These are phyloP conservation scores for Calendula officinalis DNA, from an alignment of 129 eudicot species.

Conservation along the genomic window DNA sequence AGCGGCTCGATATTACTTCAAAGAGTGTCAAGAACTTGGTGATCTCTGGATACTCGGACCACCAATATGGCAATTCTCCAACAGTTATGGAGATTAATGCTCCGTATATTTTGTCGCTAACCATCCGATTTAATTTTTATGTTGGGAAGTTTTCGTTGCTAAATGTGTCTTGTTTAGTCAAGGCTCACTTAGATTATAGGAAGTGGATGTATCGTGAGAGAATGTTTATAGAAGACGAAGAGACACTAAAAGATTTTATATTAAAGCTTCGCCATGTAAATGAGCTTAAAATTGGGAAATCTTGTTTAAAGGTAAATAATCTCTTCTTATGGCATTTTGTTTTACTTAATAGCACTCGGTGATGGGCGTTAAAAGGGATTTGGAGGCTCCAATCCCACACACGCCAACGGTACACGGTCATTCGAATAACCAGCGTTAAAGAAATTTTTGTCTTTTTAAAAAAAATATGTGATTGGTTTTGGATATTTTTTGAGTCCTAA, in stretches of 20 bases:
- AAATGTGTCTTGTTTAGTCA: slow-evolving; percentile 24
- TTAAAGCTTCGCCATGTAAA: slow-evolving; percentile 13
- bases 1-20: slow-evolving; percentile 11
- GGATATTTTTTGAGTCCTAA: too few species aligned
- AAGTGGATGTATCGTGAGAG: neutral
- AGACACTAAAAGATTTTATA: slow-evolving; percentile 23
- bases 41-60: slow-evolving; percentile 9
- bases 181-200: slow-evolving; percentile 14
- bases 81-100: slow-evolving; percentile 23
- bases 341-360: too few species aligned
- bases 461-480: too few species aligned
- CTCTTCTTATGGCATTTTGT: neutral
- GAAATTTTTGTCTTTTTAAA: too few species aligned
- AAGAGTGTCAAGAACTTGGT: slow-evolving; percentile 30
- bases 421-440: too few species aligned
- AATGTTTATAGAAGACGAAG: slow-evolving; percentile 15
- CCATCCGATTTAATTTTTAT: neutral
- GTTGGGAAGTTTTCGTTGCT: slow-evolving; percentile 24
- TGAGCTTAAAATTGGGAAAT: slow-evolving; percentile 22
- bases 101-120: slow-evolving; percentile 22
- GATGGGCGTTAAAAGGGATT: too few species aligned
- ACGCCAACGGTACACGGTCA: too few species aligned
- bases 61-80: neutral
- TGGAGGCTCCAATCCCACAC: too few species aligned
- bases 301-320: neutral